Conservation (phyloP, 1,284 basidiomycete genomes). For the Ceratobasidium sp. region DNA sequence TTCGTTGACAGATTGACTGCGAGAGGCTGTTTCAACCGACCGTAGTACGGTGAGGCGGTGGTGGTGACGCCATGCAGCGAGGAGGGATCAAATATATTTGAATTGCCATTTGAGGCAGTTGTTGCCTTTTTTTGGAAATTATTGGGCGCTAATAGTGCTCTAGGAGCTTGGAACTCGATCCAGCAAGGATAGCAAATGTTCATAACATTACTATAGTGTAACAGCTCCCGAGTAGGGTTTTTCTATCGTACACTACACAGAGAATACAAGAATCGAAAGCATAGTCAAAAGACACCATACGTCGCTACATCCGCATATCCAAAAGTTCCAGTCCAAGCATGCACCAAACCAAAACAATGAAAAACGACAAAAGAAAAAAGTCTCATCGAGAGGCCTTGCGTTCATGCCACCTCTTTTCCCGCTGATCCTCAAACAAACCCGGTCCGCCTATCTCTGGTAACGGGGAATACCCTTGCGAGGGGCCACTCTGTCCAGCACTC, state of each 20-base stretch:
- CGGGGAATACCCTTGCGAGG: background rate
- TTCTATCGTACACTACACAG: background rate
- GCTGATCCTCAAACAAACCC: slow-evolving; percentile 2
- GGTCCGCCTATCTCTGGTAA: slow-evolving; percentile 1
- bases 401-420: background rate
- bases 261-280: background rate
- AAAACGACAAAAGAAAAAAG: background rate
- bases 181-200: background rate
- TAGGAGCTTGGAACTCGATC: too few relatives aligned
- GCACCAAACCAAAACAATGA: background rate
- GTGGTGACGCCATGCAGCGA: background rate
- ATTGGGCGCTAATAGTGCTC: too few relatives aligned
- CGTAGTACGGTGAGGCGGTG: background rate
- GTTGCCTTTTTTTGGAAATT: too few relatives aligned
- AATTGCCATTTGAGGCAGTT: too few relatives aligned
- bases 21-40: background rate
- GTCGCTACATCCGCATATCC: background rate
- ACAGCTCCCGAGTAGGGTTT: background rate
- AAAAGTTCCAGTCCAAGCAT: background rate
- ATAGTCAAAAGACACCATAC: background rate
- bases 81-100: too few relatives aligned
- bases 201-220: background rate
- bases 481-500: background rate
- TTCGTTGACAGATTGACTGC: background rate
- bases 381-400: background rate